Base-by-base conservation (phyloP, 768 basidiomycete species). In the Coprinopsis cinerea region DNA sequence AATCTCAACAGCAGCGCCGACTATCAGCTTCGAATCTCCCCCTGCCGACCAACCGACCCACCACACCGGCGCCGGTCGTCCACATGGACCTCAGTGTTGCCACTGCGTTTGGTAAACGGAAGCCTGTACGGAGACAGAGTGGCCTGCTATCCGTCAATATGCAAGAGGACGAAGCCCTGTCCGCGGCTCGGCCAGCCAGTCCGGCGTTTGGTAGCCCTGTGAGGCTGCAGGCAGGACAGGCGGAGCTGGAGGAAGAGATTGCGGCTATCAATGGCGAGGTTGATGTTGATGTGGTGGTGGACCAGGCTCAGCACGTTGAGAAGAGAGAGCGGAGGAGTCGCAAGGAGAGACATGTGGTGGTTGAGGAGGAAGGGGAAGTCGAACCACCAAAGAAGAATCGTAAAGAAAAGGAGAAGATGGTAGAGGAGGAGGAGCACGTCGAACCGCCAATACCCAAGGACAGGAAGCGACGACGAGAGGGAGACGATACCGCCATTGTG, bases 201-300 rank as follows among this genome's bases (percentile, higher is more conserved):
- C 85, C 85, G 2, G 82, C 82, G 1, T 80, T 83, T 55, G 85
- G 82, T 4, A 83, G 81, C 1, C 82, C 83, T 25, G 70, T 75
- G 25, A 73, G 79, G 39, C 65, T 75, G 55, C 73, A 75, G 49
- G 79, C 80, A 11, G 81, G 73, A 0, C 59, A 78, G 9, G 80
- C 76, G 3, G 79, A 78, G 50, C 79, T 82, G 30, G 82, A 78
- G 48, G 83, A 83, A 54, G 70, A 73, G 49, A 61, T 65, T 34
- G 72, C 64, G 13, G 72, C 63, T 13, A 61, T 63, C 5, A 55
- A 60, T 37, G 66, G 62, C 10, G 67, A 64, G 7, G n/a, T n/a
- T n/a, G 61, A 67, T 4, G 61, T 71, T 14, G 66, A 68, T 7
- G 60, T 63, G 25, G 61, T 65, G 39, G 61, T 72, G 42, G 73